Base-by-base conservation (phyloP, 768 basidiomycete genomes). In the Chlorophyllum brunneum region DNA sequence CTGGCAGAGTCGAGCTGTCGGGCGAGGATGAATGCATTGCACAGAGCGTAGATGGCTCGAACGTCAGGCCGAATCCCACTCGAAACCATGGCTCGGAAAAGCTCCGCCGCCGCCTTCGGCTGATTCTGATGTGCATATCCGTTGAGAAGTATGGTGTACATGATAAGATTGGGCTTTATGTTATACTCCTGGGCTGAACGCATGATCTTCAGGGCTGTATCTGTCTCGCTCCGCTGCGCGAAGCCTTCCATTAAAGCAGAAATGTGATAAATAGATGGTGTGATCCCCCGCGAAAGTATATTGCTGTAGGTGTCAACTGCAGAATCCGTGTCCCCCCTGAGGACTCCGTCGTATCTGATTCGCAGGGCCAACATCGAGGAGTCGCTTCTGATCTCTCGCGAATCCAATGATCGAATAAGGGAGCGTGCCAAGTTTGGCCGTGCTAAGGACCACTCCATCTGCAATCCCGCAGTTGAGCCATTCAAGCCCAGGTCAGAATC, bases 211-310 rank as follows among this genome's bases (percentile, higher is more conserved):
- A 75, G 65, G 22, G 89, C 87, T 16, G 71, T 72, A 11, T 65
- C 60, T 56, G 86, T 69, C 64, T 91, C 75, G n/a, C 87, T 88
- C 1, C 67, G 65, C 2, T 67, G 71, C 15, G 75, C 67, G 58
- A 83, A 85, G n/a, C 86, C 88, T 58, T 88, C 82, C 77, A 94
- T 83, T 53, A 94, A 69, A 47, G 88, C 82, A 26, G 74, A 72
- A 59, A 82, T 85, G 66, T 94, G 92, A 62, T 88, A 81, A 50
- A 74, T 73, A 59, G 81, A 86, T 8, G 88, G 84, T 42, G 79
- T 79, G 49, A 94, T 73, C 8, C 91, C 91, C 51, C 81, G 80
- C 43, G 74, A 70, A 46, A 88, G 63, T 72, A 92, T 78, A 16
- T 70, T 63, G 18, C 76, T 71, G 57, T 90, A 84, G 33, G 82